Base-by-base conservation (phyloP, 2,329 filamentous ascomycete genomes). In the Biscogniauxia mediterranea region DNA sequence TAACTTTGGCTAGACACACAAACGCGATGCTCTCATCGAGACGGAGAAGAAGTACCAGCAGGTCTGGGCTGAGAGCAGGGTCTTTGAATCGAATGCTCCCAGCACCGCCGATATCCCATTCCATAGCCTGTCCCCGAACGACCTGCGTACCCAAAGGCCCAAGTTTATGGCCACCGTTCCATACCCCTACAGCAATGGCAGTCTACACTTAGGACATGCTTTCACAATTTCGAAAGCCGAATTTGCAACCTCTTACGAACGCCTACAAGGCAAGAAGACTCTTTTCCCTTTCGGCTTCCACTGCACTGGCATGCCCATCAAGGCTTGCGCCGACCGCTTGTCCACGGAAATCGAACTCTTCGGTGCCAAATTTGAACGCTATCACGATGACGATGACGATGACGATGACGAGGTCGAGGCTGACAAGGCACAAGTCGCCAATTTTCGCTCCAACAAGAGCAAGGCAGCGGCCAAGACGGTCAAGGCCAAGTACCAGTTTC, bases 281-380 rank as follows among this genome's bases (percentile, higher is more conserved):
- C 82, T 98, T 57, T 97, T 95, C 75, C 95, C 95, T 60, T 89
- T 95, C 73, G 95, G 94, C 32, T 99, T 93, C 81, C 95, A 99
- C 82, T 92, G 90, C 79, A 98, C 94, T 0, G 95, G 95, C 70
- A 96, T 99, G 89, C 93, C 93, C 53, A 99, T 99, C 82, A 97
- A 97, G 79, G 93, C 95, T 5, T 96, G 92, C 72, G 93, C 95
- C 58, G 94, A 99, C 81, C 98, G 82, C 86, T 99, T 53, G 87
- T 89, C 61, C 88, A 92, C 64, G 95, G 60, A 87, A 91, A 77
- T 82, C 90, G 79, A 46, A 46, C 38, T 17, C 13, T 46, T 46
- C 38, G 38, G 38, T 46, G 15, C 38, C 38, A 46, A 46, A 5
- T 99, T 98, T 72, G 95, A 95, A 21, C 80, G 89, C 73, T 88